Conservation (phyloP, 1,284 basidiomycete species). For the Ganoderma lingzhi region DNA sequence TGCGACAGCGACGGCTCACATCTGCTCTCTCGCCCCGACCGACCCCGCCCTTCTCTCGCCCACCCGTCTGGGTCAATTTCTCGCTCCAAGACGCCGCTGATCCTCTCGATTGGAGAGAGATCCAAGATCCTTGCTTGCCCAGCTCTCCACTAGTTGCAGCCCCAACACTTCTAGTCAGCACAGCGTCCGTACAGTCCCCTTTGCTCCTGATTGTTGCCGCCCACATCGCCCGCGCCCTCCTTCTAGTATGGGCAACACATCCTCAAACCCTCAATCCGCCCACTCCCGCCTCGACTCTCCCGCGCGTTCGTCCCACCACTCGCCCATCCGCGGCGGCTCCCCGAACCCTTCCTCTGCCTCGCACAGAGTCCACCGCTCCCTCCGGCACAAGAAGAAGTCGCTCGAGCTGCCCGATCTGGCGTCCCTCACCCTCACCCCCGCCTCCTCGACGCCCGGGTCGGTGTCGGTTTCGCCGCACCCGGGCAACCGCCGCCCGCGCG, state of each 20-base stretch:
- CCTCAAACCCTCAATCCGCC: conserved; percentile 40
- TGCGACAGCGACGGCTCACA: conserved; percentile 4
- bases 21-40: conserved; percentile 8
- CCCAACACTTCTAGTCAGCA: neutral
- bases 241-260: conserved; percentile 46
- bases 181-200: conserved; percentile 15
- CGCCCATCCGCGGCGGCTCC: conserved; percentile 38
- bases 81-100: conserved; percentile 25
- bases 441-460: conserved; percentile 47
- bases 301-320: conserved; percentile 32
- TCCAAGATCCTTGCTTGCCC: conserved; percentile 6
- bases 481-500: conserved; percentile 49
- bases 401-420: conserved; percentile 82
- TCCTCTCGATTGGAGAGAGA: conserved; percentile 28
- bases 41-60: conserved; percentile 15
- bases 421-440: conserved; percentile 61
- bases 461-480: conserved; percentile 51
- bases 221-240: conserved; percentile 29
- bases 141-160: conserved; percentile 13
- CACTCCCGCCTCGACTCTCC: conserved; percentile 35
- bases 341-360: conserved; percentile 37
- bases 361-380: conserved; percentile 53
- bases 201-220: conserved; percentile 11
- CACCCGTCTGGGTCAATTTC: conserved; percentile 2
- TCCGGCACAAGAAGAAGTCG: conserved; percentile 74